Base-by-base conservation (phyloP, 169 alveolate species). In the Prorocentrum cordatum region DNA sequence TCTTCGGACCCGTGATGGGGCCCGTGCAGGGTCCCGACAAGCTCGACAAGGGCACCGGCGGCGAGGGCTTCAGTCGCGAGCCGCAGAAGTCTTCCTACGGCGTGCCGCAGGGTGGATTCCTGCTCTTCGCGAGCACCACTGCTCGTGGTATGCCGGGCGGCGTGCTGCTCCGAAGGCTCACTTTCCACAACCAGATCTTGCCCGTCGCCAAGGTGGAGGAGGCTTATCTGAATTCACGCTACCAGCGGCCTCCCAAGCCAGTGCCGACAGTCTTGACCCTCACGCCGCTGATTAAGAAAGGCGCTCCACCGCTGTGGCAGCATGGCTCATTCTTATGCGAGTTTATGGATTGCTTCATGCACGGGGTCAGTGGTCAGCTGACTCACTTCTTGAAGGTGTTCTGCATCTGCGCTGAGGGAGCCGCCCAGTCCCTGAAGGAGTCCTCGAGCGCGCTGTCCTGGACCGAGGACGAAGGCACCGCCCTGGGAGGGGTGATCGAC, bases 71-170 rank as follows among this genome's bases (percentile, higher is more conserved):
- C n/a, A n/a, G n/a, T n/a, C n/a, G n/a, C n/a, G n/a, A n/a, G n/a
- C n/a, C n/a, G n/a, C n/a, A n/a, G 54, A 42, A 42, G 16, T 16
- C 54, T 16, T 10, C 54, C 9, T 16, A 42, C 16, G 9, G 33
- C 14, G n/a, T 10, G 22, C 26, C 24, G 22, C 61, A 75, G 86
- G 86, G 68, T 2, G 86, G 86, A 0, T 75, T 75, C 32, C 86
- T 75, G 35, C 86, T 75, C 10, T 75, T 75, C 45, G 86, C 86
- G 22, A 75, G 86, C 86, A 75, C 72, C 72, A 50, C 61, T 22
- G 86, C 86, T 10, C 86, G 86, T 32, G 86, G 86, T 3, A 75
- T 75, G 86, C 86, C 86, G 9, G 86, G 86, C 10, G 86, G 86
- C 14, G 39, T 75, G 35, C 50, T 75, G 86, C 36, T 75, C 72